Evolutionary conservation across 768 basidiomycete genomes (phyloP).

Genomic region (Boletus rubropictus): DNA sequence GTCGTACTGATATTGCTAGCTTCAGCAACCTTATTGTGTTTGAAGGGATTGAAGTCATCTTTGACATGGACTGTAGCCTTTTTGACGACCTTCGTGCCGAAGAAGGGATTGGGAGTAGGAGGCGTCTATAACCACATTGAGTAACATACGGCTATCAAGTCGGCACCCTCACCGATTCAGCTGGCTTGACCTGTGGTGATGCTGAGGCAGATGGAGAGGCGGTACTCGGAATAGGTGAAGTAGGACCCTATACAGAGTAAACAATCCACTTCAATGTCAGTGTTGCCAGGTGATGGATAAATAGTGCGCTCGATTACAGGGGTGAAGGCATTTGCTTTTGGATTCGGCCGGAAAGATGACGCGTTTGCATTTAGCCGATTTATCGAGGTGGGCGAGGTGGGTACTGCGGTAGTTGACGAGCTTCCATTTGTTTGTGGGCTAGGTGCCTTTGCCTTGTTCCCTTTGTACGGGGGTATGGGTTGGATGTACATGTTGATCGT

Average conservation of each 20-base stretch:
- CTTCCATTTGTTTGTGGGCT: conserved; percentile 29
- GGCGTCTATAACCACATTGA: conserved; percentile 31
- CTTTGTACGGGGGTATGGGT: conserved; percentile 86
- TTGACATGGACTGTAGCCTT: conserved; percentile 79
- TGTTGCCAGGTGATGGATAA: conserved; percentile 3
- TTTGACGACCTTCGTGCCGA: conserved; percentile 73
- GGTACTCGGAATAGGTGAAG: conserved; percentile 41
- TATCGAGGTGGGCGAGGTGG: conserved; percentile 49
- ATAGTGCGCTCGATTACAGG: conserved; percentile 41
- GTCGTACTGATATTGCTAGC: conserved; percentile 68
- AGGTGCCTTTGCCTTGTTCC: conserved; percentile 40
- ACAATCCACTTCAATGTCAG: conserved; percentile 16
- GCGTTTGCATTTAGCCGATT: conserved; percentile 84
- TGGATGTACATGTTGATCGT: conserved; percentile 75
- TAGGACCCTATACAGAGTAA: conserved; percentile 36
- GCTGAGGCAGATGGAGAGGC: conserved; percentile 42
- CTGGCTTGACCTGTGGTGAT: conserved; percentile 58
- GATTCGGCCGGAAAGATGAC: conserved; percentile 85
- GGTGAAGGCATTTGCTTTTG: conserved; percentile 71
- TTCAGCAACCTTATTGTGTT: conserved; percentile 74
- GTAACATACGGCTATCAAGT: not conserved
- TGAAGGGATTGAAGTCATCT: conserved; percentile 98
- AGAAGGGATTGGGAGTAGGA: conserved; percentile 78
- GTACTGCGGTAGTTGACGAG: conserved; percentile 31
- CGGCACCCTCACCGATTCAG: conserved; percentile 42